phyloP scores from a whole-genome alignment of 495 filamentous ascomycete genomes.

The Jackrogersella minutella region DNA sequence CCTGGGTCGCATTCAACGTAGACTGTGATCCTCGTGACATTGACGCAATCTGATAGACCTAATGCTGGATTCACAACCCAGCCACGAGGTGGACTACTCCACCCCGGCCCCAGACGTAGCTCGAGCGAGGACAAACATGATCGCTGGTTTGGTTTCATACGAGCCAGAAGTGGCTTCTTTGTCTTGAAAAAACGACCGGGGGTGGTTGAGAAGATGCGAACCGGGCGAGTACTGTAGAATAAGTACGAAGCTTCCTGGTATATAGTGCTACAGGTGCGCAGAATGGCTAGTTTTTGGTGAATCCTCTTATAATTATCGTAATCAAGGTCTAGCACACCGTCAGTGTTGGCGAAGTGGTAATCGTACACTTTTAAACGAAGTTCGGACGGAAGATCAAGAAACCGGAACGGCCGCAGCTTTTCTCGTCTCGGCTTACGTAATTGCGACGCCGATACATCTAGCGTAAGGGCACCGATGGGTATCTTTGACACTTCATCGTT shows the following conservation, averaged over 20 bases:
- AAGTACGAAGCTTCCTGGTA: slow-evolving; percentile 74
- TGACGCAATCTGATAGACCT: slow-evolving; percentile 69
- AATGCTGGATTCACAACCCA: slow-evolving; percentile 74
- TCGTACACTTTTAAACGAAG: slow-evolving; percentile 76
- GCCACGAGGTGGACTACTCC: slow-evolving; percentile 73
- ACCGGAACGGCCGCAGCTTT: slow-evolving; percentile 65
- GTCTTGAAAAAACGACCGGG: slow-evolving; percentile 72
- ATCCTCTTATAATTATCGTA: slow-evolving; percentile 68
- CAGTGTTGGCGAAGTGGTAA: slow-evolving; percentile 62
- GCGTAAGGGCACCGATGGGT: slow-evolving; percentile 45
- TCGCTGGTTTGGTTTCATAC: slow-evolving; percentile 72
- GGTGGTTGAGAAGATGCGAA: slow-evolving; percentile 78
- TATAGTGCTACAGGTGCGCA: slow-evolving; percentile 69
- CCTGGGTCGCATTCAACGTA: slow-evolving; percentile 84
- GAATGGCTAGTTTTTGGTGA: slow-evolving; percentile 62
- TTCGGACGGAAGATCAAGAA: slow-evolving; percentile 81
- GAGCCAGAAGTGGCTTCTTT: slow-evolving; percentile 68
- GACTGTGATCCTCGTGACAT: slow-evolving; percentile 70
- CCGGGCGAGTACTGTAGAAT: slow-evolving; percentile 79
- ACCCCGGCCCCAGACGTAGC: slow-evolving; percentile 81
- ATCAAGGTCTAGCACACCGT: slow-evolving; percentile 73
- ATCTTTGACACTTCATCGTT: slow-evolving; percentile 42
- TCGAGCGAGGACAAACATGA: slow-evolving; percentile 72
- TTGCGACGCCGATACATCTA: slow-evolving; percentile 35
- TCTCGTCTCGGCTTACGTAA: slow-evolving; percentile 29